Evolutionary conservation across 108 stramenopile genomes (phyloP), one percentile per base, ranked within the genome.

Genomic region (Cyclotella kingstonii): DNA sequence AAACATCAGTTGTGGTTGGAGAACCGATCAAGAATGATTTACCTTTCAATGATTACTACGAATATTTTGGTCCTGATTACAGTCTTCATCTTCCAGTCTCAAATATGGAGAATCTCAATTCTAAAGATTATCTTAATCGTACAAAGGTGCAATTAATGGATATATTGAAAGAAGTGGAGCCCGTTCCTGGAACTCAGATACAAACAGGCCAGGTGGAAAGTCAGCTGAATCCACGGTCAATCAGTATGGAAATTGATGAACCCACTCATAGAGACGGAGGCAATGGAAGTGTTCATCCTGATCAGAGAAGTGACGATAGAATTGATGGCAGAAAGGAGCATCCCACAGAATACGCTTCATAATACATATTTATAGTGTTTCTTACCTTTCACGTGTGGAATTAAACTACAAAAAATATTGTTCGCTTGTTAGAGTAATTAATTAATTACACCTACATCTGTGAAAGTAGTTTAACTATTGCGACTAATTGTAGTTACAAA

Each of bases 61-160:
- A 98, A 79, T 99, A 98, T 81, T 99, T 90, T 77, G 96, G 96
- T 25, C 98, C 98, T 2, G 98, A 99, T 63, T 98, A 97, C 76
- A 78, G 90, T 39, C 79, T 99, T 45, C 96, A 99, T 68, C 70
- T 99, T 48, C 96, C 95, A 9, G 91, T 92, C 5, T 87, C 80
- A 66, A 97, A 97, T 78, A 97, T 98, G 98, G 96, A 94, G 63
- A 98, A 99, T 74, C 76, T 94, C 42, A 99, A 99, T 78, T 86
- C 88, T 5, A 70, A 69, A 26, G 79, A 89, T 38, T 95, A 96
- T 63, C 64, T 96, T 48, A 90, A 98, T 33, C 81, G 72, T 54
- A 94, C 94, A 15, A 90, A 86, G 62, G 74, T 54, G 34, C 89
- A 96, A 68, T 64, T 96, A 9, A 47, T 94, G 59, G 77, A 90